These are phyloP conservation scores for Laetiporus sulphureus DNA, from an alignment of 1,284 basidiomycete genomes.

Conservation along the genomic window DNA sequence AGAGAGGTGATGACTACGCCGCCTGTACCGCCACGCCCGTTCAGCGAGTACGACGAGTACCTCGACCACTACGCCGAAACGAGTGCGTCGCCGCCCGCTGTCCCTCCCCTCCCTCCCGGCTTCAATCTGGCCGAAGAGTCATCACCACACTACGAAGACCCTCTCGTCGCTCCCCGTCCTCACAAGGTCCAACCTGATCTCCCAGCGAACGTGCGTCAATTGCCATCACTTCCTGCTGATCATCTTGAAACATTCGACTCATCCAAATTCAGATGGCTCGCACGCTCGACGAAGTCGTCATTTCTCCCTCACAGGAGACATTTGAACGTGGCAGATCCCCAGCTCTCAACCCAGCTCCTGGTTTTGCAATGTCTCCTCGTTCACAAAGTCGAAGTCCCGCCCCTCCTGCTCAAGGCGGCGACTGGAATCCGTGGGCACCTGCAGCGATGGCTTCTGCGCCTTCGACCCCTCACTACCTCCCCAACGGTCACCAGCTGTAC, in stretches of 20 bases:
- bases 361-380: conserved; percentile 18
- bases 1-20: conserved; percentile 25
- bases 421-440: conserved; percentile 28
- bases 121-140: conserved; percentile 23
- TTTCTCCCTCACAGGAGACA: conserved; percentile 14
- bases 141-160: conserved; percentile 47
- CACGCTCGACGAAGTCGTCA: conserved; percentile 34
- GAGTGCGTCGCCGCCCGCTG: conserved; percentile 24
- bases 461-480: conserved; percentile 2
- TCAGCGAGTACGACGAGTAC: conserved; percentile 19
- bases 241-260: conserved; percentile 4
- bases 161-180: conserved; percentile 63
- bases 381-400: conserved; percentile 19
- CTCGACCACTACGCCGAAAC: conserved; percentile 4
- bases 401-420: conserved; percentile 23
- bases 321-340: conserved; percentile 12
- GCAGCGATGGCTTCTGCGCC: conserved; percentile 16
- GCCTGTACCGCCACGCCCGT: conserved; percentile 23
- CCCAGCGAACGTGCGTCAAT: conserved; percentile 51
- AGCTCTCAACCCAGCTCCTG: conserved; percentile 16
- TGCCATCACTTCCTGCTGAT: conserved; percentile 12
- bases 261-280: conserved; percentile 49
- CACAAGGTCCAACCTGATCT: conserved; percentile 55
- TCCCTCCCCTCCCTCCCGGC: conserved; percentile 38
- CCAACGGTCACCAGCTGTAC: too few species aligned